These are phyloP conservation scores for Styphnolobium japonicum DNA, from an alignment of 306 rosid species.

Conservation along the genomic window DNA sequence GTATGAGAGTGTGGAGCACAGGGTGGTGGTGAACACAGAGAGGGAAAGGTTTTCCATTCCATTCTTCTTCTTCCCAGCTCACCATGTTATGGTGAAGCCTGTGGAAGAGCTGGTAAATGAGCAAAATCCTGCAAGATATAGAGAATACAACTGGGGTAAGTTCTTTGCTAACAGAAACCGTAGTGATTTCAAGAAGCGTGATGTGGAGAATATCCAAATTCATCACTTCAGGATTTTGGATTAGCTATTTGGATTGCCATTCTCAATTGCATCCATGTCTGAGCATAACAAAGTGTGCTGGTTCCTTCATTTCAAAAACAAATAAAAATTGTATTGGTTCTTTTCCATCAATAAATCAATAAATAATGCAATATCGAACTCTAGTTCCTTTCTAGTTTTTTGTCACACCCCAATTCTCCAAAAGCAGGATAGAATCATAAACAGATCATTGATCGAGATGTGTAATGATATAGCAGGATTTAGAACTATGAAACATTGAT, in stretches of 20 bases:
- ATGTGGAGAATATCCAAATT: slow-evolving; percentile 74
- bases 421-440: neutral
- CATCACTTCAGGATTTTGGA: slow-evolving; percentile 41
- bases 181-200: slow-evolving; percentile 66
- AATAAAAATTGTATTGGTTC: neutral
- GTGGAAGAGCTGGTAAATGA: slow-evolving; percentile 53
- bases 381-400: neutral
- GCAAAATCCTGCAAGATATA: slow-evolving; percentile 54
- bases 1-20: slow-evolving; percentile 42
- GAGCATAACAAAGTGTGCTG: neutral
- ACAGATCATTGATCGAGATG: neutral
- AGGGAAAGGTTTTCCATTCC: slow-evolving; percentile 57
- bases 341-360: neutral
- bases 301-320: neutral
- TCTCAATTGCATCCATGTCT: neutral
- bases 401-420: neutral
- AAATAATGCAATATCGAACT: neutral
- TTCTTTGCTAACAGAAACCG: slow-evolving; percentile 53
- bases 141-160: slow-evolving; percentile 60
- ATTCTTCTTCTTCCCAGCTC: slow-evolving; percentile 60
- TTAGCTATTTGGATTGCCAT: neutral
- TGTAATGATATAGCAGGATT: neutral
- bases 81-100: slow-evolving; percentile 39
- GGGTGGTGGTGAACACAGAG: slow-evolving; percentile 51
- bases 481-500: neutral